Conservation (phyloP, 768 basidiomycete genomes). For the Pleurotus citrinopileatus region DNA sequence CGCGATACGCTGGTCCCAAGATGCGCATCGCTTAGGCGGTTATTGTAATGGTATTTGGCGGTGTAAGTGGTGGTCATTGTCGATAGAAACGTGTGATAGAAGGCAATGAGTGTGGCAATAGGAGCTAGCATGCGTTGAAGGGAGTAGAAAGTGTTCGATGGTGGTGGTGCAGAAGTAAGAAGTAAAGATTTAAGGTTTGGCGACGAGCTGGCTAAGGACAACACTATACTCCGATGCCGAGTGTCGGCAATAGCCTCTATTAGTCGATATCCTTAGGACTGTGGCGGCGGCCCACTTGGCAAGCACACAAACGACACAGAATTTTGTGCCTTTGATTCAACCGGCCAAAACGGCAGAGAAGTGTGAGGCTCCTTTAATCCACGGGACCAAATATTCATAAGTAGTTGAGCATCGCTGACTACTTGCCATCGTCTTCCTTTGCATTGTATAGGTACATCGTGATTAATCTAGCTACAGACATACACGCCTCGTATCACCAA, state of each 20-base stretch:
- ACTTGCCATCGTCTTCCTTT: too few relatives aligned
- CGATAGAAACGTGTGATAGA: conserved; percentile 6
- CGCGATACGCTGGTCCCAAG: neutral
- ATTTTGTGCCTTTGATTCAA: too few relatives aligned
- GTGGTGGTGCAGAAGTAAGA: conserved; percentile 2
- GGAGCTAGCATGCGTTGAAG: conserved; percentile 5
- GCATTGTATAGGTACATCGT: too few relatives aligned
- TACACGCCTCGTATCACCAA: too few relatives aligned
- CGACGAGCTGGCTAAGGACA: neutral
- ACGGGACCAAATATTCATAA: too few relatives aligned
- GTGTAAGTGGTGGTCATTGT: neutral
- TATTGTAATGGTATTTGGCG: neutral
- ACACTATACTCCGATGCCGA: neutral
- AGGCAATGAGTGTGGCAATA: conserved; percentile 10
- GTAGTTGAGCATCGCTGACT: too few relatives aligned
- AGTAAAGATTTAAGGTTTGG: neutral
- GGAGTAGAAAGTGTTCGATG: conserved; percentile 1
- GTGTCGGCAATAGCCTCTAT: neutral
- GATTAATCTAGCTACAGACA: too few relatives aligned
- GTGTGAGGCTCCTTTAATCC: too few relatives aligned
- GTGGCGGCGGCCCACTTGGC: neutral
- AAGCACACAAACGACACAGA: too few relatives aligned
- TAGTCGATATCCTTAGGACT: neutral
- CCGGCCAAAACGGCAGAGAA: too few relatives aligned
- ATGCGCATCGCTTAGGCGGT: neutral